These are phyloP conservation scores for Lichtheimia corymbifera DNA, from an alignment of 371 early-diverging fungal genomes.

Conservation along the genomic window DNA sequence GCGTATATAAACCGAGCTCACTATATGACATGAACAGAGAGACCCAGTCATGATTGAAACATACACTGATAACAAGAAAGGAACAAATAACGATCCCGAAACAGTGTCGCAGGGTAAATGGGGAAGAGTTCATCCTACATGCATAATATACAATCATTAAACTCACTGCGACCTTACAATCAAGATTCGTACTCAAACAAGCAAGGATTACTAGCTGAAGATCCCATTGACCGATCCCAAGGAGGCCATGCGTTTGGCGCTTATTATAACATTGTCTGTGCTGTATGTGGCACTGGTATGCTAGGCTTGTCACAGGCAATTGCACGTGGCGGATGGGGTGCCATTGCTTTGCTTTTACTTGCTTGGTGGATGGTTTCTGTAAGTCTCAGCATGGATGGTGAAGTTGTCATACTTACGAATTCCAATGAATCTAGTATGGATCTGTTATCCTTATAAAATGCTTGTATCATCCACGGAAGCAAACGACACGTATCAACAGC, in stretches of 20 bases:
- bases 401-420: too few relatives aligned
- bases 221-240: conserved; percentile 6
- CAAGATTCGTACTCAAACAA: too few relatives aligned
- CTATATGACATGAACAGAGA: too few relatives aligned
- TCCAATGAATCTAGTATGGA: conserved; percentile 21
- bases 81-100: too few relatives aligned
- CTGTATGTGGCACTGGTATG: conserved; percentile 80
- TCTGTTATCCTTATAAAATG: conserved; percentile 40
- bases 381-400: conserved; percentile 13
- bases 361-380: conserved; percentile 72
- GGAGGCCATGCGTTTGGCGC: conserved; percentile 33
- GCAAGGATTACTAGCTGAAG: too few relatives aligned
- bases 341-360: conserved; percentile 67
- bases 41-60: too few relatives aligned
- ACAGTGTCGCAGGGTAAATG: too few relatives aligned
- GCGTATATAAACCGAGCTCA: too few relatives aligned
- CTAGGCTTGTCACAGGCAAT: conserved; percentile 80
- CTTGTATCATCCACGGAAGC: conserved; percentile 26
- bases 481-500: conserved; percentile 45
- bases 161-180: too few relatives aligned
- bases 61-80: too few relatives aligned
- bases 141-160: too few relatives aligned
- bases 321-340: conserved; percentile 77
- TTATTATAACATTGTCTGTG: conserved; percentile 68
- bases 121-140: too few relatives aligned